Conservation (phyloP, 2,329 filamentous ascomycete species). For the Cytospora leucostoma region DNA sequence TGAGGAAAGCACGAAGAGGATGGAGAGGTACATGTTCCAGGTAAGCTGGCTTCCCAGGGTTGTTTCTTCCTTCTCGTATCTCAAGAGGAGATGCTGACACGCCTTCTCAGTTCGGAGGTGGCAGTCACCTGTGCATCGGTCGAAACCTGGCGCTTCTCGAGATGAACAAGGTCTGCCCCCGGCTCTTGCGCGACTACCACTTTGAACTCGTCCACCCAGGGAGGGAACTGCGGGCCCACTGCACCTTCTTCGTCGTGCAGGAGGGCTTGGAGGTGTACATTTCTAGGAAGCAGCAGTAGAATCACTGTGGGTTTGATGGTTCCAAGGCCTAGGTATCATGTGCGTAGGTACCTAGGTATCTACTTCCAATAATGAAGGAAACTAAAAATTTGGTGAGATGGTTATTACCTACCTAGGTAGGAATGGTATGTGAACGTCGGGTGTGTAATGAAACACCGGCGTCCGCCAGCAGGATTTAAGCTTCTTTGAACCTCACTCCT, state of each 20-base stretch:
- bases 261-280: conserved; percentile 56
- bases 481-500: conserved; percentile 11
- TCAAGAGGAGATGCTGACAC: background rate
- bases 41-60: conserved; percentile 36
- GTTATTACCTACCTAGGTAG: no score
- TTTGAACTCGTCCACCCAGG: conserved; percentile 54
- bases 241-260: conserved; percentile 63
- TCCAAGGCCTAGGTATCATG: no score
- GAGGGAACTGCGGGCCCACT: conserved; percentile 52
- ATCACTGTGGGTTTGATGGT: background rate
- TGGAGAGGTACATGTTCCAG: conserved; percentile 60
- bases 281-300: conserved; percentile 35
- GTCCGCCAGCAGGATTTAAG: background rate
- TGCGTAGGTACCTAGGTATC: no score
- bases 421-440: no score
- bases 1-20: conserved; percentile 45
- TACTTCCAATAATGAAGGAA: no score
- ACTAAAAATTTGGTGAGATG: no score
- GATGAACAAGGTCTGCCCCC: conserved; percentile 60
- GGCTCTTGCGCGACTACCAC: conserved; percentile 55
- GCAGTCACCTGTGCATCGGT: conserved; percentile 57
- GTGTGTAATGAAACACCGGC: background rate
- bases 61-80: background rate
- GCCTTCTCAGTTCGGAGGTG: conserved; percentile 51
- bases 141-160: conserved; percentile 57